Conservation (phyloP, 768 basidiomycete genomes). For the Phaffia tasmanica region DNA sequence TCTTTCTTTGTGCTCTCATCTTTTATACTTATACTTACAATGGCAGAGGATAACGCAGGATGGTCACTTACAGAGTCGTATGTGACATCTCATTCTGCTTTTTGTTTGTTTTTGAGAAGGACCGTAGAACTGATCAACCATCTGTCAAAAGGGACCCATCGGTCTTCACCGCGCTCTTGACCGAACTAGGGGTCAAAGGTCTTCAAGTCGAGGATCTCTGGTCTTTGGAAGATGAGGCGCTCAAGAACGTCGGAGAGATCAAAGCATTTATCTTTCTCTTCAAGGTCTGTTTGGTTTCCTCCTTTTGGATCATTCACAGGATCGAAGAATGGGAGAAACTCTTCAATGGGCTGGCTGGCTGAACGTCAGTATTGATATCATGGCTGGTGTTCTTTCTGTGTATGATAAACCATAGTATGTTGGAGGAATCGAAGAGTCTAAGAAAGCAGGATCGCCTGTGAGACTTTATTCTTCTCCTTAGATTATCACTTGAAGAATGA, state of each 20-base stretch:
- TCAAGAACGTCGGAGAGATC: constrained; percentile 12
- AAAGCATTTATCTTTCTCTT: constrained; percentile 24
- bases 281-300: background rate
- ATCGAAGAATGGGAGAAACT: no score
- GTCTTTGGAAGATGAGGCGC: constrained; percentile 12
- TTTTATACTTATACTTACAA: background rate
- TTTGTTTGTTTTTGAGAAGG: background rate
- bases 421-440: constrained; percentile 12
- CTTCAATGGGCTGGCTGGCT: no score
- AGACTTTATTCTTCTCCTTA: background rate
- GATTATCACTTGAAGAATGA: background rate
- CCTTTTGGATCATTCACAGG: no score
- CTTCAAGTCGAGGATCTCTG: constrained; percentile 25
- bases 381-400: no score
- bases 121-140: background rate
- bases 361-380: no score
- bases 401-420: constrained; percentile 3
- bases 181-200: constrained; percentile 15
- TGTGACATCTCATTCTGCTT: background rate
- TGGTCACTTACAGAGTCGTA: constrained; percentile 26
- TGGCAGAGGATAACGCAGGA: constrained; percentile 22
- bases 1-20: no score
- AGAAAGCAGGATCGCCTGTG: constrained; percentile 9
- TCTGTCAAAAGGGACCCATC: constrained; percentile 13
- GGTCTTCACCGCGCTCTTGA: constrained; percentile 23